Percentiles rank a stretch among this genome's conserved stretches.
phyloP scores from a whole-genome alignment of 2,329 filamentous ascomycete genomes.

The Ophiostoma perfectum region DNA sequence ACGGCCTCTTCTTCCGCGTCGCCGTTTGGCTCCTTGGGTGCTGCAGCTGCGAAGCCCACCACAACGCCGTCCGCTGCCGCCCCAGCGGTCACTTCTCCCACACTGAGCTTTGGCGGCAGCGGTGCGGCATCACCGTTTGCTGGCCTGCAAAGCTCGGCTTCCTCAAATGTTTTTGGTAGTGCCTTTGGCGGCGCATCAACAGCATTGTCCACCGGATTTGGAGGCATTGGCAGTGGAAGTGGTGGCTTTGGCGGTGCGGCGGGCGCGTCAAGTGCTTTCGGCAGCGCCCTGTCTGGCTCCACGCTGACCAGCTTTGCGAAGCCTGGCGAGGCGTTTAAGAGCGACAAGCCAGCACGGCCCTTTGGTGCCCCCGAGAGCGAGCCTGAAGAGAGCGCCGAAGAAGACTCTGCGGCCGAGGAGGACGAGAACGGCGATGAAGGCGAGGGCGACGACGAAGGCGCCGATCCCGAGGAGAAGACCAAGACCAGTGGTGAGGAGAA shows the following conservation, averaged over 20 bases:
- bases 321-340: constrained; percentile 48
- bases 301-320: constrained; percentile 67
- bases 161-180: constrained; percentile 20
- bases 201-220: constrained; percentile 28
- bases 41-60: constrained; percentile 31
- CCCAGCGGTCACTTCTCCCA: constrained; percentile 18
- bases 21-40: constrained; percentile 34
- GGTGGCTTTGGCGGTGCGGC: constrained; percentile 9
- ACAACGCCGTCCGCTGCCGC: too few species aligned
- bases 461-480: constrained; percentile 38
- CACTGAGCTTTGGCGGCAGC: constrained; percentile 43
- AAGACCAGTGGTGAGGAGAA: constrained; percentile 50
- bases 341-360: constrained; percentile 59
- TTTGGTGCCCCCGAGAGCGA: constrained; percentile 73
- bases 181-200: constrained; percentile 35
- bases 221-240: constrained; percentile 27
- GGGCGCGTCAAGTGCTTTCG: constrained; percentile 35
- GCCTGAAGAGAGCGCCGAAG: constrained; percentile 46
- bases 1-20: constrained; percentile 36
- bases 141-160: constrained; percentile 23
- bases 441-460: constrained; percentile 31
- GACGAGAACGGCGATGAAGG: constrained; percentile 47
- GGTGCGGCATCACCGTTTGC: constrained; percentile 45
- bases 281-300: constrained; percentile 36
- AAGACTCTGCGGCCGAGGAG: constrained; percentile 34